Conservation (phyloP, 148 eudicot genomes). For the Dianthus caryophyllus region DNA sequence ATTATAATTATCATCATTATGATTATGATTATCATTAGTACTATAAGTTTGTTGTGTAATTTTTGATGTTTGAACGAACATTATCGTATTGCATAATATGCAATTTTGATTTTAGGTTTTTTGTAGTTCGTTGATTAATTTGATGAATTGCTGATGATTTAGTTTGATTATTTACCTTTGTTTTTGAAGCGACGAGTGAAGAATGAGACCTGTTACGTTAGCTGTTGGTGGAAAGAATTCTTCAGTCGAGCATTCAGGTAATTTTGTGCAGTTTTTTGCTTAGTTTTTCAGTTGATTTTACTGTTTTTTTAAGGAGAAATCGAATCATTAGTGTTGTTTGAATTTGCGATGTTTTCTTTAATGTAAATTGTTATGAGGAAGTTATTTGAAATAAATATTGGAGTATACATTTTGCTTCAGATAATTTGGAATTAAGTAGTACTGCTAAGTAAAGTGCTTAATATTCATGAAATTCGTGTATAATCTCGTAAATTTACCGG, state of each 20-base stretch:
- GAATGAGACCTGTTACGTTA: constrained; percentile 52
- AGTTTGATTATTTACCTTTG: background rate
- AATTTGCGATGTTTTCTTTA: background rate
- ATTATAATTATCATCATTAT: no score
- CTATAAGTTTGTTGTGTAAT: no score
- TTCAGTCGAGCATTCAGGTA: constrained; percentile 40
- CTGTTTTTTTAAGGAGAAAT: background rate
- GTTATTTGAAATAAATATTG: no score
- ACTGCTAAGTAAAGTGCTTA: no score
- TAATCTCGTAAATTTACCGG: background rate
- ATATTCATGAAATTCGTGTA: no score
- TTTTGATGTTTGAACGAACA: no score
- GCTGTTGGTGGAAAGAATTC: constrained; percentile 42
- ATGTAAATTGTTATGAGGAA: no score
- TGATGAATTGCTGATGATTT: background rate
- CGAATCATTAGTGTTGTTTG: background rate
- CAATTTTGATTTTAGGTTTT: background rate
- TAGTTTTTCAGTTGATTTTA: background rate
- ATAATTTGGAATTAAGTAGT: background rate
- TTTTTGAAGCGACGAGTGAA: background rate
- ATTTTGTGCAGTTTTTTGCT: background rate
- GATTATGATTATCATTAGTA: no score
- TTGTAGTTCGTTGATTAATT: background rate
- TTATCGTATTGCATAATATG: background rate
- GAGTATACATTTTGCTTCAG: background rate